Evolutionary conservation across 441 rosid species (phyloP).

Genomic region (Macaranga tanarius): DNA sequence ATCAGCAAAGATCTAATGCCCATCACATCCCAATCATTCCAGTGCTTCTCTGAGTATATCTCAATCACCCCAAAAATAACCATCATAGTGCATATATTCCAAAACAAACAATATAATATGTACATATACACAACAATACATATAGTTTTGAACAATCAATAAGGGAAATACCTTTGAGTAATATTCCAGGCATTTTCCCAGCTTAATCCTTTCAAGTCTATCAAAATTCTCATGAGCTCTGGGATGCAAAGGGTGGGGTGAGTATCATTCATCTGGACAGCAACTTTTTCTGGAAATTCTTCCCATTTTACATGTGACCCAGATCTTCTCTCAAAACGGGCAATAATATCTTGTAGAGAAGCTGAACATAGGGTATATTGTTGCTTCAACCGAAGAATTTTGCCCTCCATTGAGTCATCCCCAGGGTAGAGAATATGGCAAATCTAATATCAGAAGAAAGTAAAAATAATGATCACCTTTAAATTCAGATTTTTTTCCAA

Average conservation of each 20-base stretch:
- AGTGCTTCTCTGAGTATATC: not conserved
- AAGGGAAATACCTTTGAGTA: slow-evolving; percentile 42
- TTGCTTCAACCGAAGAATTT: slow-evolving; percentile 88
- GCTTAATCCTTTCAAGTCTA: slow-evolving; percentile 47
- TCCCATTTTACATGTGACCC: slow-evolving; percentile 69
- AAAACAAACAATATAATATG: not conserved
- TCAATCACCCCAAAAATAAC: slow-evolving; percentile 3
- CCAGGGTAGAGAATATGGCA: slow-evolving; percentile 92
- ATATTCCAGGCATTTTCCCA: slow-evolving; percentile 53
- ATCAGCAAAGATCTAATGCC: not conserved
- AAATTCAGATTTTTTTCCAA: slow-evolving; percentile 3
- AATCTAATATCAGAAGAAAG: slow-evolving; percentile 45
- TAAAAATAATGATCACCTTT: not conserved
- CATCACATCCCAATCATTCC: not conserved
- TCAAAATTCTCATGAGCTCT: slow-evolving; percentile 51
- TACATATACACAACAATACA: slow-evolving; percentile 29
- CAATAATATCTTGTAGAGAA: slow-evolving; percentile 88
- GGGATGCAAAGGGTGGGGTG: slow-evolving; percentile 59
- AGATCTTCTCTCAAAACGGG: slow-evolving; percentile 78
- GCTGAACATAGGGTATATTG: slow-evolving; percentile 96
- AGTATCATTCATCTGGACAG: slow-evolving; percentile 92
- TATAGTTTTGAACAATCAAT: slow-evolving; percentile 52
- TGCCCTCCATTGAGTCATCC: slow-evolving; percentile 88
- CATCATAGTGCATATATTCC: slow-evolving; percentile 1
- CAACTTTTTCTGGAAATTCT: slow-evolving; percentile 84